A percentile compares a stretch with the other conserved stretches of the same genome.
Conservation (phyloP, 2,329 filamentous ascomycete genomes). For the Pestalotiopsis sp. region DNA sequence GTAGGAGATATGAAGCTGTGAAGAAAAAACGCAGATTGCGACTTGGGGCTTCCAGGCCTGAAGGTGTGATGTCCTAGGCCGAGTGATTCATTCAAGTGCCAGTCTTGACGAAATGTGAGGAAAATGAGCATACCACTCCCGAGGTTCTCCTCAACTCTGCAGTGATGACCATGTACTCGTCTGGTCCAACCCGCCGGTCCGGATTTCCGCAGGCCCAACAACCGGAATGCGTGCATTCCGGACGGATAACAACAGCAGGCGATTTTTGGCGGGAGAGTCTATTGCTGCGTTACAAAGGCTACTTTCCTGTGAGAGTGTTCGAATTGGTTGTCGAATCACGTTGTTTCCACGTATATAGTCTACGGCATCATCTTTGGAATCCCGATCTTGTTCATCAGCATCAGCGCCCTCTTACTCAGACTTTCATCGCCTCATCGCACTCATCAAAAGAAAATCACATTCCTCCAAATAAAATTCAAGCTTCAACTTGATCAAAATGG, state of each 20-base stretch:
- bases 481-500: neutral
- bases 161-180: neutral
- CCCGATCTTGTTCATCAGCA: neutral
- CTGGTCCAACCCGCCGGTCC: neutral
- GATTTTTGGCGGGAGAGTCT: neutral
- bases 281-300: neutral
- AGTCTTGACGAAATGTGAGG: neutral
- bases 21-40: neutral
- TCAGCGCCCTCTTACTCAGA: neutral
- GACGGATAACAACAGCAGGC: neutral
- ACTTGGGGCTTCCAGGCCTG: neutral
- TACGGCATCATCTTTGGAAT: neutral
- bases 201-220: neutral
- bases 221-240: neutral
- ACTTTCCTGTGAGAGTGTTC: neutral
- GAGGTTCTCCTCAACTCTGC: neutral
- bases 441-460: neutral
- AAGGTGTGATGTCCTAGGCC: neutral
- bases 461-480: neutral
- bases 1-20: neutral
- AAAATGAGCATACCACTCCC: neutral
- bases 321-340: neutral
- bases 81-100: neutral
- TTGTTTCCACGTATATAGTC: neutral
- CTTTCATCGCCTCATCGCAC: neutral